Conservation (phyloP, 139 green algal genomes). For the Mesotaenium endlicherianum region DNA sequence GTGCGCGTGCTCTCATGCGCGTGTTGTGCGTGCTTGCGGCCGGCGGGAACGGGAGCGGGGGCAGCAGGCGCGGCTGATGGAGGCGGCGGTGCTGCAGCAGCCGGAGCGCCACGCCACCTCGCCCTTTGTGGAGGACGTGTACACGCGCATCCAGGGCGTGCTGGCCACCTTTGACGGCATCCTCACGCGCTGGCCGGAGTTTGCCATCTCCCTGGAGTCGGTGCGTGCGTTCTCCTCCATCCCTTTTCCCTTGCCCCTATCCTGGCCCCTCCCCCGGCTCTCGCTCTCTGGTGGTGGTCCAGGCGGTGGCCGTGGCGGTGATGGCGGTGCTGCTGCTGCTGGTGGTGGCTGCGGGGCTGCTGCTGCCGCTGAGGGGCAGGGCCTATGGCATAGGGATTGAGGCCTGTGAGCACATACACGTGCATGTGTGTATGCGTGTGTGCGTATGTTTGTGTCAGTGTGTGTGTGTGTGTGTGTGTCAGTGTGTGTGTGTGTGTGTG, state of each 20-base stretch:
- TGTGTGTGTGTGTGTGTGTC: background rate
- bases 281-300: background rate
- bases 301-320: background rate
- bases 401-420: background rate
- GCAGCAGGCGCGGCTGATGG: conserved; percentile 18
- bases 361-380: background rate
- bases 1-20: no score
- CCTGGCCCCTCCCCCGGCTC: background rate
- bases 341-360: background rate
- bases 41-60: background rate
- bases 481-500: background rate
- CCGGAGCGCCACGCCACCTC: conserved; percentile 30
- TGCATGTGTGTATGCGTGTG: no score
- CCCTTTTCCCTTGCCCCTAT: background rate
- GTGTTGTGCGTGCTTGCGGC: no score
- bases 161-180: conserved; percentile 17
- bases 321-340: background rate
- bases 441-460: background rate
- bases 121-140: conserved; percentile 47
- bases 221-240: background rate
- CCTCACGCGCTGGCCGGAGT: conserved; percentile 29
- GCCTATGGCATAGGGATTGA: background rate
- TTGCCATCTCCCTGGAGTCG: conserved; percentile 17
- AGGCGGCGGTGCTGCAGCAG: background rate
- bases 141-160: background rate